Evolutionary conservation across 2,329 filamentous ascomycete species (phyloP).

Genomic region (Aspergillus carbonarius): DNA sequence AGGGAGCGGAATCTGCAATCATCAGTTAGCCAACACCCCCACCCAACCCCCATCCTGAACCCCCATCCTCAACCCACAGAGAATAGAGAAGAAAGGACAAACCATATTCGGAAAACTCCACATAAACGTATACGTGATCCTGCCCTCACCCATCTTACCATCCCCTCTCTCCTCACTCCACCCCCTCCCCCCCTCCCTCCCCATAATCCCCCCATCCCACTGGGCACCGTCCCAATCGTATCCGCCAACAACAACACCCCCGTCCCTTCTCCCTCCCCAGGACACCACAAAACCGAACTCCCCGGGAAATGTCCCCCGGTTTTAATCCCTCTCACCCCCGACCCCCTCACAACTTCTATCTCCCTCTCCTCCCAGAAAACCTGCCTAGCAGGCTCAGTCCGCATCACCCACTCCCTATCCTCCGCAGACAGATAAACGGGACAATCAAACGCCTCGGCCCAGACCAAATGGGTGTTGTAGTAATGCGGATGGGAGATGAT

Average conservation of each 20-base stretch:
- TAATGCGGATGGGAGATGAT: slow-evolving; percentile 80
- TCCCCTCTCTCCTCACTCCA: no score
- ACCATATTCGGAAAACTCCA: slow-evolving; percentile 70
- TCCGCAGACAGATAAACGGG: slow-evolving; percentile 67
- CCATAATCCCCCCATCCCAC: slow-evolving; percentile 27
- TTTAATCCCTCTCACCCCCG: slow-evolving; percentile 63
- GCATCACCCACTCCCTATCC: slow-evolving; percentile 65
- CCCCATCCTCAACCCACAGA: slow-evolving; percentile 14
- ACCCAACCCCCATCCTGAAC: neutral
- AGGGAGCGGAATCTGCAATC: slow-evolving; percentile 65
- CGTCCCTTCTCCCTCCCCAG: slow-evolving; percentile 40
- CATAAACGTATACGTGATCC: slow-evolving; percentile 65
- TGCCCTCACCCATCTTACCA: slow-evolving; percentile 30
- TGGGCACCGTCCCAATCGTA: slow-evolving; percentile 69
- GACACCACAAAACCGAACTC: slow-evolving; percentile 64
- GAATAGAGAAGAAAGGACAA: slow-evolving; percentile 14
- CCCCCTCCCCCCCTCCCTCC: slow-evolving; percentile 28
- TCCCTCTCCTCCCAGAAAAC: slow-evolving; percentile 35
- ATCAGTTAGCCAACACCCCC: slow-evolving; percentile 8
- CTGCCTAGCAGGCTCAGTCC: slow-evolving; percentile 31
- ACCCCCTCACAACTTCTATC: slow-evolving; percentile 23
- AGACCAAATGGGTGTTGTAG: slow-evolving; percentile 73
- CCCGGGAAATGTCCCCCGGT: slow-evolving; percentile 79
- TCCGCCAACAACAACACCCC: slow-evolving; percentile 73
- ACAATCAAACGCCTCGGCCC: slow-evolving; percentile 68